A percentile compares a stretch with the other conserved stretches of the same genome.
These are phyloP conservation scores for Candida montana DNA, from an alignment of 805 yeast genomes.

Conservation along the genomic window DNA sequence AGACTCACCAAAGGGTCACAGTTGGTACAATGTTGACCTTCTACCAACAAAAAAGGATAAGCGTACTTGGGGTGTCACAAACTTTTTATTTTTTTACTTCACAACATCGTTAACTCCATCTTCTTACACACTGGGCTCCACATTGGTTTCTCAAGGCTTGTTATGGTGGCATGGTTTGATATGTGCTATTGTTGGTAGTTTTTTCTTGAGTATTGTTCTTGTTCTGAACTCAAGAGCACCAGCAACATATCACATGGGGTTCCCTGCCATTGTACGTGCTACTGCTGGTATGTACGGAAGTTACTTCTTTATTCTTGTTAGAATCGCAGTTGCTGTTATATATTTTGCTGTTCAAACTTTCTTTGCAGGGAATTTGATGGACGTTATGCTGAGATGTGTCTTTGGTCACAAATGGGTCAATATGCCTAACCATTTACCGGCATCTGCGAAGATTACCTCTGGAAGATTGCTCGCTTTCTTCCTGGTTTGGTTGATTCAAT, in stretches of 20 bases:
- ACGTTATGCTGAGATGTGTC: conserved; percentile 3
- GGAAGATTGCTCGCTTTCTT: neutral
- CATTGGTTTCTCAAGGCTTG: conserved; percentile 2
- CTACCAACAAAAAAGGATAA: conserved; percentile 1
- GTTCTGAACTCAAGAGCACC: conserved; percentile 4
- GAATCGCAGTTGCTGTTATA: conserved; percentile 4
- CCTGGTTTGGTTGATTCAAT: conserved; percentile 2
- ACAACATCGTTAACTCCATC: conserved; percentile 4
- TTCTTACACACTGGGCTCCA: conserved; percentile 4
- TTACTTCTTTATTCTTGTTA: conserved; percentile 3
- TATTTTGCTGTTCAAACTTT: conserved; percentile 4
- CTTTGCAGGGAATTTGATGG: conserved; percentile 4
- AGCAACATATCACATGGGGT: conserved; percentile 5
- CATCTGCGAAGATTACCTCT: neutral
- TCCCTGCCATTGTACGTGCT: conserved; percentile 3
- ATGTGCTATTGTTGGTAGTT: conserved; percentile 5
- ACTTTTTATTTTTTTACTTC: conserved; percentile 4
- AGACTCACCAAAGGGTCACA: conserved; percentile 5
- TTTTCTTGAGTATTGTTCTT: conserved; percentile 3
- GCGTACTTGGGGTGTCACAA: conserved; percentile 2
- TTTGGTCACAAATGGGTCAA: conserved; percentile 4
- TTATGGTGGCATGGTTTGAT: conserved; percentile 6
- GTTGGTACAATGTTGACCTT: conserved; percentile 4
- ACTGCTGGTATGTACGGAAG: conserved; percentile 5
- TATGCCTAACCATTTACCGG: conserved; percentile 1